phyloP scores from a whole-genome alignment of 1,284 basidiomycete species.

The Malassezia pachydermatis region DNA sequence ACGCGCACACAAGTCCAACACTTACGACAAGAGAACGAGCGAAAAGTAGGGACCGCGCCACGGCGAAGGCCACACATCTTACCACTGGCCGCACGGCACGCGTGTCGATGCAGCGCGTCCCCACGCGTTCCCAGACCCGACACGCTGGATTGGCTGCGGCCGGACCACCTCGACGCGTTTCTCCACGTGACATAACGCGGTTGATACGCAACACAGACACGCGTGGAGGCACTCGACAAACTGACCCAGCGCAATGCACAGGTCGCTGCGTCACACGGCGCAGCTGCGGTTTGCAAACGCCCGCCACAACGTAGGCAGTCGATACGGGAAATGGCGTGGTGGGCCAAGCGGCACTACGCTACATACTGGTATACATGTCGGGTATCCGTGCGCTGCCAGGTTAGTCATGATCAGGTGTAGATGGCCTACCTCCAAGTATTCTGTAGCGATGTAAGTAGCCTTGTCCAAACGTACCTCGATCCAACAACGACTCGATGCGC shows the following conservation, averaged over 20 bases:
- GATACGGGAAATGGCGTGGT: too few relatives aligned
- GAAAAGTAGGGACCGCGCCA: not conserved
- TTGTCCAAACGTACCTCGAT: constrained; percentile 49
- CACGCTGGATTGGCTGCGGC: not conserved
- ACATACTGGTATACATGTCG: constrained; percentile 37
- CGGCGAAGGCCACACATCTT: too few relatives aligned
- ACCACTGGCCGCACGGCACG: not conserved
- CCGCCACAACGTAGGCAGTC: too few relatives aligned
- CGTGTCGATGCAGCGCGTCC: not conserved
- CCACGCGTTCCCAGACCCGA: too few relatives aligned
- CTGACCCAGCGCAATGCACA: constrained; percentile 1
- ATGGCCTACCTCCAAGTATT: constrained; percentile 35
- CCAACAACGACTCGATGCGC: constrained; percentile 84
- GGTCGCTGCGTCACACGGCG: not conserved
- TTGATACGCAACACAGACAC: not conserved
- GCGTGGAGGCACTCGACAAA: too few relatives aligned
- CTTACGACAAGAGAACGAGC: not conserved
- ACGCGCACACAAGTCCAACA: not conserved
- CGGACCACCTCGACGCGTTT: not conserved
- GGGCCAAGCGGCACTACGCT: too few relatives aligned
- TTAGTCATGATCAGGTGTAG: not conserved
- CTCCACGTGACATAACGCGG: not conserved
- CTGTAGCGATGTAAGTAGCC: constrained; percentile 4
- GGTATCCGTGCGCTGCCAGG: constrained; percentile 17
- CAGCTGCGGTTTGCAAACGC: not conserved